Conservation (phyloP, 202 grass and related monocot species). For the Panicum virgatum region DNA sequence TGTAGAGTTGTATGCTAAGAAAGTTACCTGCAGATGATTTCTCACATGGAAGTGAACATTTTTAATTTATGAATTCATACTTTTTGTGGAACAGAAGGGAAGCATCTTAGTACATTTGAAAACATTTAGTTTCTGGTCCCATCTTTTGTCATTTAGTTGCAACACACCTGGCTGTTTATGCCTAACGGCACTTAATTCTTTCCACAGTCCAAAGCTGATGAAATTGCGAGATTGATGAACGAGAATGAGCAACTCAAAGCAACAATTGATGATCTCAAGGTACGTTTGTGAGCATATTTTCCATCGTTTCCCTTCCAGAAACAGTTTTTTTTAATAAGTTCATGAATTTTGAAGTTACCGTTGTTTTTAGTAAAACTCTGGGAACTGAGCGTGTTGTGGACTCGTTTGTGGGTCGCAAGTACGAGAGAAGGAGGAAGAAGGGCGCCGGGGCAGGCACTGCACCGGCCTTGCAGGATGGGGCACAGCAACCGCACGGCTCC, state of each 20-base stretch:
- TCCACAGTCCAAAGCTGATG: slow-evolving; percentile 94
- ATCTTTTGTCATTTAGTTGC: slow-evolving; percentile 11
- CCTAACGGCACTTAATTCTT: slow-evolving; percentile 31
- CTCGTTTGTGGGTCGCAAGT: no score
- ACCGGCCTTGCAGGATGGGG: no score
- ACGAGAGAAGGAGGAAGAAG: no score
- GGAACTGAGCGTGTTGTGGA: slow-evolving; percentile 4
- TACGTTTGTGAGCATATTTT: slow-evolving; percentile 49
- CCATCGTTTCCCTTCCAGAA: slow-evolving; percentile 25
- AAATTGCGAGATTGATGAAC: slow-evolving; percentile 93
- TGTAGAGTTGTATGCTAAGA: slow-evolving; percentile 2
- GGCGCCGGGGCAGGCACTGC: no score
- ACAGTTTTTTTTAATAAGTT: neutral
- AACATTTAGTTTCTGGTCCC: neutral
- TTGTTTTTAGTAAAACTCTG: slow-evolving; percentile 5
- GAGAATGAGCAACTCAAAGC: slow-evolving; percentile 86
- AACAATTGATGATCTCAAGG: slow-evolving; percentile 93
- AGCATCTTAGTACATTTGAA: slow-evolving; percentile 4
- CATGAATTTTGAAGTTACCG: neutral
- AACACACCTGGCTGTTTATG: neutral
- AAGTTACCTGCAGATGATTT: slow-evolving; percentile 31
- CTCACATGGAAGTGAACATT: slow-evolving; percentile 12
- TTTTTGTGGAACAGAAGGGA: slow-evolving; percentile 27
- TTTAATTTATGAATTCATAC: slow-evolving; percentile 22
- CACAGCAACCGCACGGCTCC: no score